phyloP scores from a whole-genome alignment of 345 rosid genomes.

The Brassica incana region DNA sequence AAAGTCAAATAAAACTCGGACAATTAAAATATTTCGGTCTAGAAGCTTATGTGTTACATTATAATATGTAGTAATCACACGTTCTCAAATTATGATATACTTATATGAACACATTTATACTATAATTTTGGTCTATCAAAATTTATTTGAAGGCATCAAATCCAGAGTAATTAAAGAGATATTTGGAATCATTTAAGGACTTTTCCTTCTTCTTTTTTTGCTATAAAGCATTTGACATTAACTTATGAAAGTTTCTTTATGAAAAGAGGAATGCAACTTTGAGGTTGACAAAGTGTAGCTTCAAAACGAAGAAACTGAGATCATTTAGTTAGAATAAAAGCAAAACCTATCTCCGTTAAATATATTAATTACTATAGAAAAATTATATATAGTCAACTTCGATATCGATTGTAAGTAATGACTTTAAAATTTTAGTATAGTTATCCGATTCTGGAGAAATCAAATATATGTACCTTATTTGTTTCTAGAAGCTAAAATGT shows the following conservation, averaged over 20 bases:
- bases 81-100: conserved; percentile 1
- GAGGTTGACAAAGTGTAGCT: conserved; percentile 45
- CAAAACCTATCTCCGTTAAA: conserved; percentile 32
- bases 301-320: conserved; percentile 42
- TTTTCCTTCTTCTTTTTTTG: not conserved
- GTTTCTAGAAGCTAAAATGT: conserved; percentile 31
- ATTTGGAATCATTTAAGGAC: not conserved
- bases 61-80: not conserved
- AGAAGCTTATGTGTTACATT: not conserved
- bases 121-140: conserved; percentile 1
- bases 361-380: conserved; percentile 19
- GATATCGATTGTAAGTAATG: conserved; percentile 34
- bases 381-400: conserved; percentile 33
- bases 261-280: conserved; percentile 35
- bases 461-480: not conserved
- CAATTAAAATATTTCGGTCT: not conserved
- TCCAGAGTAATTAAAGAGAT: conserved; percentile 11
- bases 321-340: conserved; percentile 36
- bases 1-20: not conserved
- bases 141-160: not conserved
- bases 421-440: conserved; percentile 20
- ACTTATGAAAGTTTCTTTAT: conserved; percentile 29
- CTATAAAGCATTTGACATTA: conserved; percentile 26
- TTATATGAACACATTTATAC: conserved; percentile 11
- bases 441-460: not conserved